Percentiles rank a stretch among this genome's conserved stretches.
These are phyloP conservation scores for Mortierella sp. DNA, from an alignment of 371 early-diverging fungal species.

Conservation along the genomic window DNA sequence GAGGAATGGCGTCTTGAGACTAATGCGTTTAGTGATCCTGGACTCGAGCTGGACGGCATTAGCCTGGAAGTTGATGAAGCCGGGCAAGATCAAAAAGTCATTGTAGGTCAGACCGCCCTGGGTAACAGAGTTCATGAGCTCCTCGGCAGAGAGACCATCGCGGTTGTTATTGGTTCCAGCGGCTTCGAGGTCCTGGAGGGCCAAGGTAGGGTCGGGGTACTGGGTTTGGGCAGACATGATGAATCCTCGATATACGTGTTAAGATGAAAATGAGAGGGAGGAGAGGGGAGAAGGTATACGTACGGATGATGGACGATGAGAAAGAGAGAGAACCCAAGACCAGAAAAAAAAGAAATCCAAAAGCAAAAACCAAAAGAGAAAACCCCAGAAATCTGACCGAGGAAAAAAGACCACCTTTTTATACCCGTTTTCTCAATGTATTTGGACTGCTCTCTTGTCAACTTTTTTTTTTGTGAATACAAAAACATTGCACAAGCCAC, in stretches of 20 bases:
- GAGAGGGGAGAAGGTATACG: background rate
- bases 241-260: background rate
- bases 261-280: background rate
- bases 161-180: slow-evolving; percentile 48
- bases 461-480: background rate
- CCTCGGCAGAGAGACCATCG: slow-evolving; percentile 84
- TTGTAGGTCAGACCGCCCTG: slow-evolving; percentile 96
- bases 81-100: slow-evolving; percentile 97
- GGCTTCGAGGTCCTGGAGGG: slow-evolving; percentile 58
- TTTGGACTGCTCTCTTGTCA: background rate
- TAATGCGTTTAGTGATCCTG: slow-evolving; percentile 89
- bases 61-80: slow-evolving; percentile 94
- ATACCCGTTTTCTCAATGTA: slow-evolving; percentile 10
- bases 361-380: slow-evolving; percentile 53
- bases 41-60: slow-evolving; percentile 80
- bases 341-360: slow-evolving; percentile 49
- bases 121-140: slow-evolving; percentile 77
- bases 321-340: slow-evolving; percentile 38
- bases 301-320: slow-evolving; percentile 14
- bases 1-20: slow-evolving; percentile 92
- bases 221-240: slow-evolving; percentile 34
- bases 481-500: background rate
- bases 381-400: slow-evolving; percentile 43
- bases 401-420: slow-evolving; percentile 20
- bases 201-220: slow-evolving; percentile 62